These are phyloP conservation scores for Leucaena leucocephala DNA, from an alignment of 306 rosid genomes.

Conservation along the genomic window DNA sequence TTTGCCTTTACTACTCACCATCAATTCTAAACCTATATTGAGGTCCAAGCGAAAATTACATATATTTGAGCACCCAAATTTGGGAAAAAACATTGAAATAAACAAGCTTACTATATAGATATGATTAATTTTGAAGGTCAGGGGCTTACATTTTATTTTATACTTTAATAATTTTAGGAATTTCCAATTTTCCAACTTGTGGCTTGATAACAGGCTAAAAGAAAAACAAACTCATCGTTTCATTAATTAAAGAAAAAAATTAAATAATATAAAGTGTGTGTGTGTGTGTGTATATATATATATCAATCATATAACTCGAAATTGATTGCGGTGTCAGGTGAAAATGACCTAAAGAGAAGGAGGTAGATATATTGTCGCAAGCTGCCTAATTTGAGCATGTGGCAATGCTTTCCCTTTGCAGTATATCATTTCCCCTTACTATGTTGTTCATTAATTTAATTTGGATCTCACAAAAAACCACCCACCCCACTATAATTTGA, in stretches of 20 bases:
- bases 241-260: neutral
- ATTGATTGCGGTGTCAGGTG: neutral
- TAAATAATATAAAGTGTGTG: too few relatives aligned
- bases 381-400: neutral
- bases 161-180: neutral
- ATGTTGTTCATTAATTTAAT: too few relatives aligned
- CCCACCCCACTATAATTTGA: too few relatives aligned
- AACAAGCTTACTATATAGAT: neutral
- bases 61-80: neutral
- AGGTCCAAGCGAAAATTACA: neutral
- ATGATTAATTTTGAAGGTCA: neutral
- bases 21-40: neutral
- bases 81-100: neutral
- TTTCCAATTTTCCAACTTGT: neutral
- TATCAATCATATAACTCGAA: neutral
- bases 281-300: too few relatives aligned
- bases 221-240: too few relatives aligned
- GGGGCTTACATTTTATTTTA: neutral
- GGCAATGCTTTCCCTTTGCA: neutral
- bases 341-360: neutral
- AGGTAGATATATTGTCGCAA: neutral
- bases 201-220: too few relatives aligned
- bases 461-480: neutral
- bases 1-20: neutral
- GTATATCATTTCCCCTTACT: neutral